Conservation (phyloP, 2,329 filamentous ascomycete genomes). For the Botrytis fragariae region DNA sequence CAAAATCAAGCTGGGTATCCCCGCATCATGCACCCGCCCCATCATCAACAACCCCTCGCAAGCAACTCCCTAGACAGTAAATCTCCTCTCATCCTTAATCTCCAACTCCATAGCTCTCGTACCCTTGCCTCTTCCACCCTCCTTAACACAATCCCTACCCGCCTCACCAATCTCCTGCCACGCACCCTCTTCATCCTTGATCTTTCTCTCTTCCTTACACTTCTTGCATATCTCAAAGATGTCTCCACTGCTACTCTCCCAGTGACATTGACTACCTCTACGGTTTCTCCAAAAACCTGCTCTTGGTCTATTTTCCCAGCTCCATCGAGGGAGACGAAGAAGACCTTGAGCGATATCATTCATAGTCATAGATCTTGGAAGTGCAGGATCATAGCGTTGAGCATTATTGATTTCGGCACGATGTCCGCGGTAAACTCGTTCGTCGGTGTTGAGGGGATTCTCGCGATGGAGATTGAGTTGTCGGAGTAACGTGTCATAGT, state of each 20-base stretch:
- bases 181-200: slow-evolving; percentile 1
- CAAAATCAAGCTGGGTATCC: not conserved
- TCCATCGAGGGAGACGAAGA: slow-evolving; percentile 29
- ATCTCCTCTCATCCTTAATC: slow-evolving; percentile 3
- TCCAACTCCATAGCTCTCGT: not conserved
- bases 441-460: not conserved
- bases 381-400: not conserved
- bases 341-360: slow-evolving; percentile 17
- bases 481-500: not conserved
- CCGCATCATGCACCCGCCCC: not conserved
- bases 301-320: slow-evolving; percentile 24
- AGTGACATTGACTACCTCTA: slow-evolving; percentile 14
- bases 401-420: not conserved
- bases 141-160: not conserved
- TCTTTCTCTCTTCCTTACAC: slow-evolving; percentile 27
- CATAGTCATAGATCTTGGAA: not conserved
- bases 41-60: not conserved
- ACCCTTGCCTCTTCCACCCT: not conserved
- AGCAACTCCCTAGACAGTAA: not conserved
- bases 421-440: slow-evolving; percentile 12
- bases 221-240: slow-evolving; percentile 29
- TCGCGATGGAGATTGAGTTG: not conserved
- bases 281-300: not conserved
- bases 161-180: not conserved
- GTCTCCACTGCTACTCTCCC: slow-evolving; percentile 12